Base-by-base conservation (phyloP, 352 stramenopile species). In the Sclerospora graminicola region DNA sequence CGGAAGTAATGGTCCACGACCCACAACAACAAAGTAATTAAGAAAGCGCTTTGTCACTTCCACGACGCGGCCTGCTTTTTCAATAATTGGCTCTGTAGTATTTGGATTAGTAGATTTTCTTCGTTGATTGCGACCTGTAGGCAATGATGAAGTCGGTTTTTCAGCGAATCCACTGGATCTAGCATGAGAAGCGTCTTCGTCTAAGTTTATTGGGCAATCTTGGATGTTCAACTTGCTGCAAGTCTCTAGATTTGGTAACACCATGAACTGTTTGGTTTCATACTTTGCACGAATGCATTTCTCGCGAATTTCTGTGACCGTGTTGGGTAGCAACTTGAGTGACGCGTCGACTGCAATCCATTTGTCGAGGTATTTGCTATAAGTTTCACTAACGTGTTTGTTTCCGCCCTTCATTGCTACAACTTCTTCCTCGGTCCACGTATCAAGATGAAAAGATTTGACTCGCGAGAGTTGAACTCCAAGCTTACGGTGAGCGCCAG, bases 391-490 rank as follows among this genome's bases (percentile, higher is more conserved):
- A 7, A 82, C 73, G 11, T 26, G 63, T 42, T 81, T 84, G 53
- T 92, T 92, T 15, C 78, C 78, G 3, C 70, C 73, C 40, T 82
- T 77, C 76, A 88, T 87, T 1, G 67, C 57, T 20, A 48, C 33
- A 4, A 88, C 54, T 45, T 92, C 80, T 3, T 89, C 71, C 14
- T 88, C 72, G 4, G 51, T 69, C 80, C 77, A 92, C 16, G 66
- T 57, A 51, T 92, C 77, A 40, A 92, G 54, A 41, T 89, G 69
- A 18, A 90, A 56, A 9, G 73, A 92, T 40, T 92, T 90, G 35
- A 92, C 53, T 14, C 76, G 68, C 1, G 89, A 98, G 14, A 98
- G 69, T 61, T 98, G 91, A 16, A 97, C 89, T 24, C 95, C 95
- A 18, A 98, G 75, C 42, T 84, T 96, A 34, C 95, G 81, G 53